Conservation (phyloP, 139 green algal genomes). For the Bryopsis sp. region DNA sequence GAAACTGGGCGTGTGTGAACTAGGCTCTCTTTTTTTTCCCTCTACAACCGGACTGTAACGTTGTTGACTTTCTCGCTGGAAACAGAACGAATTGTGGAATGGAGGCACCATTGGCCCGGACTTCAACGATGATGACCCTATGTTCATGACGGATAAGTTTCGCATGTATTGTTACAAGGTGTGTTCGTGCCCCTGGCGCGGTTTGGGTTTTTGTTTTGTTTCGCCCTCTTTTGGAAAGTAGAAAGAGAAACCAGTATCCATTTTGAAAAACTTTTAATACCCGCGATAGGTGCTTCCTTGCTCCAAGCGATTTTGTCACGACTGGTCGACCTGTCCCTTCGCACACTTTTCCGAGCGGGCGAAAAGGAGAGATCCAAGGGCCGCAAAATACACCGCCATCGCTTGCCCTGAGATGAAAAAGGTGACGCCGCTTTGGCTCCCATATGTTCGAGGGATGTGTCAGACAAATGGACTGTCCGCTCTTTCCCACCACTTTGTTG, state of each 20-base stretch:
- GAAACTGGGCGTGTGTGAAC: too few relatives aligned
- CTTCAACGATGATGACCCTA: slow-evolving; percentile 28
- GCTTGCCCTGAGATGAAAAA: slow-evolving; percentile 90
- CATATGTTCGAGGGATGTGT: not conserved
- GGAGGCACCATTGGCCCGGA: slow-evolving; percentile 9
- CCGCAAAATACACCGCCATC: slow-evolving; percentile 79
- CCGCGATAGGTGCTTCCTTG: slow-evolving; percentile 59
- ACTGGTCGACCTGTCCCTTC: slow-evolving; percentile 86
- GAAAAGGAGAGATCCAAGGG: slow-evolving; percentile 69
- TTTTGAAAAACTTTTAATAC: too few relatives aligned
- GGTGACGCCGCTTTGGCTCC: slow-evolving; percentile 21
- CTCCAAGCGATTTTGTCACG: slow-evolving; percentile 63
- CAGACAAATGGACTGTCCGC: too few relatives aligned
- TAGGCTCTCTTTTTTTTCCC: too few relatives aligned
- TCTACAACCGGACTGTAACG: too few relatives aligned
- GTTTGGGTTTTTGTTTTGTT: too few relatives aligned
- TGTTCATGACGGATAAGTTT: slow-evolving; percentile 61
- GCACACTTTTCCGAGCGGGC: slow-evolving; percentile 90
- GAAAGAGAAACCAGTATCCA: not conserved
- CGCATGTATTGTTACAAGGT: slow-evolving; percentile 75
- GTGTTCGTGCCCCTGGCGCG: not conserved
- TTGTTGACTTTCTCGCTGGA: too few relatives aligned
- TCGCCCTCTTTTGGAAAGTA: too few relatives aligned
- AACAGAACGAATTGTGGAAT: too few relatives aligned
- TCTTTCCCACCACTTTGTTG: too few relatives aligned